A percentile compares a stretch with the other conserved stretches of the same genome.
These are phyloP conservation scores for Stephania cephalantha DNA, from an alignment of 164 flowering plant species.

Conservation along the genomic window DNA sequence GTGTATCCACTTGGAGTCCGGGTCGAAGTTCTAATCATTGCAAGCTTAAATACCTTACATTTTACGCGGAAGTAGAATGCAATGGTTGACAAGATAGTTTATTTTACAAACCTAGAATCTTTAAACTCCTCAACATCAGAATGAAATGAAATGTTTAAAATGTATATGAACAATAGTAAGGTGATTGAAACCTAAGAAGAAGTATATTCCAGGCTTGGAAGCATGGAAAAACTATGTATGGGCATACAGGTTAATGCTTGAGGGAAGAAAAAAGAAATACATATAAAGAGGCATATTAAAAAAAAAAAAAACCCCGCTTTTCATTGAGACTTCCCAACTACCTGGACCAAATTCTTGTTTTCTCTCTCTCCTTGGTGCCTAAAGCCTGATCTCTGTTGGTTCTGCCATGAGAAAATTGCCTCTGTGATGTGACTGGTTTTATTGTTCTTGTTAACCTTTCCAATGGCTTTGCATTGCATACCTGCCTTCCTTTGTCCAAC, in stretches of 20 bases:
- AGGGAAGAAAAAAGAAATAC: neutral
- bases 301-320: no score
- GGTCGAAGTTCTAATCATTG: no score
- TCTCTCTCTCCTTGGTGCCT: slow-evolving; percentile 52
- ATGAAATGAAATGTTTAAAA: no score
- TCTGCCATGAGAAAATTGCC: slow-evolving; percentile 28
- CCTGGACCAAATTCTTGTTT: slow-evolving; percentile 62
- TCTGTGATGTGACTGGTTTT: slow-evolving; percentile 29
- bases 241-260: neutral
- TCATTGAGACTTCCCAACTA: slow-evolving; percentile 15
- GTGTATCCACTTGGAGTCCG: no score
- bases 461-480: slow-evolving; percentile 39
- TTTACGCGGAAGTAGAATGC: no score
- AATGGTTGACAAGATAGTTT: no score
- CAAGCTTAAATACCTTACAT: no score
- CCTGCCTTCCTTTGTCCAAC: slow-evolving; percentile 26
- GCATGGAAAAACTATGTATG: neutral
- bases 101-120: no score
- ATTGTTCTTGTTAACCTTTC: slow-evolving; percentile 40
- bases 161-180: neutral
- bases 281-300: neutral
- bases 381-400: slow-evolving; percentile 41
- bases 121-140: no score
- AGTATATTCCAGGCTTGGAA: neutral
- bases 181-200: neutral